phyloP scores from a whole-genome alignment of 306 rosid genomes.

The Inga oerstediana region DNA sequence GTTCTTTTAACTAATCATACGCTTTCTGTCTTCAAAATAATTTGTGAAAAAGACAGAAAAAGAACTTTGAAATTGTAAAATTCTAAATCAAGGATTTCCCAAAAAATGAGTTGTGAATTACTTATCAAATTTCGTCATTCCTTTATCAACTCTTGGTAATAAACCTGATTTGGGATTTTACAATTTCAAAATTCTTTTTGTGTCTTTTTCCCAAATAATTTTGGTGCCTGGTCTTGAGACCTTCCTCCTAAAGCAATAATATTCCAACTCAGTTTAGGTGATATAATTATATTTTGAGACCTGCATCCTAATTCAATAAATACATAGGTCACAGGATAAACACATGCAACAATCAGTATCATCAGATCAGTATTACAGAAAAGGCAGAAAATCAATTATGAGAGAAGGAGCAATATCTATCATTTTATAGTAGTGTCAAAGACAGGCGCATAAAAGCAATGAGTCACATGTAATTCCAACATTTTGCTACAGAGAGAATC shows the following conservation, averaged over 20 bases:
- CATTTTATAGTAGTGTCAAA: neutral
- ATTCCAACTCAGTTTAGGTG: neutral
- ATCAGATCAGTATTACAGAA: neutral
- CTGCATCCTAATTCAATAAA: neutral
- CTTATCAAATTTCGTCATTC: no score
- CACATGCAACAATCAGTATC: neutral
- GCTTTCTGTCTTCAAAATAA: neutral
- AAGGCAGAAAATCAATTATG: neutral
- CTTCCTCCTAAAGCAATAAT: neutral
- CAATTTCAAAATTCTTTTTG: no score
- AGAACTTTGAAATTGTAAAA: no score
- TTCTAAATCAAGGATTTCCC: no score
- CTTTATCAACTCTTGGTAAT: no score
- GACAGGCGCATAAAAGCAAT: neutral
- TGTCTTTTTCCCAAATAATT: neutral
- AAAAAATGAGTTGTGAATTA: no score
- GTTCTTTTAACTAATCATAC: neutral
- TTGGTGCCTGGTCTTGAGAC: no score
- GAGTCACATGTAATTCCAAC: neutral
- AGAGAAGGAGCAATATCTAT: neutral
- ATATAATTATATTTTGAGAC: neutral
- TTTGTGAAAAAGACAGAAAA: no score
- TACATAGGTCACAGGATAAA: neutral
- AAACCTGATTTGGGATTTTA: no score
- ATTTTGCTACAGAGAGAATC: neutral